These are phyloP conservation scores for Fagus crenata DNA, from an alignment of 306 rosid genomes.

Conservation along the genomic window DNA sequence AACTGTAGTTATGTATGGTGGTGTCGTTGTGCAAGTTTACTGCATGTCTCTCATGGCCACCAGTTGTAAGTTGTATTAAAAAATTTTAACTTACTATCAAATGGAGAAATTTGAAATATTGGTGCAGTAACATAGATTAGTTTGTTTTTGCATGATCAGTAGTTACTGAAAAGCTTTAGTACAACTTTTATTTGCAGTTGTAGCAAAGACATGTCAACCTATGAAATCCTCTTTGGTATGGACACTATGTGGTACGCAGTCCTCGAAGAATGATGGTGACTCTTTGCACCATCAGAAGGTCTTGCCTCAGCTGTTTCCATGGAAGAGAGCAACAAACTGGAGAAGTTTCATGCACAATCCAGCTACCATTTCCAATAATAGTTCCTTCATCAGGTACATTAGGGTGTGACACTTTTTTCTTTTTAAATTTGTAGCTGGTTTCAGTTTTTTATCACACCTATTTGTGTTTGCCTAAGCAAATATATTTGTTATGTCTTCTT, in stretches of 20 bases:
- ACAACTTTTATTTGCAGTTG: constrained; percentile 45
- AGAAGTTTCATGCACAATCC: constrained; percentile 48
- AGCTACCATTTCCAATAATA: constrained; percentile 47
- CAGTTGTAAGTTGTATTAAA: neutral
- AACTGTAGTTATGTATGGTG: constrained; percentile 7
- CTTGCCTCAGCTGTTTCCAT: constrained; percentile 71
- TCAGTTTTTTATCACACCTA: constrained; percentile 4
- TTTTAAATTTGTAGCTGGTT: constrained; percentile 1
- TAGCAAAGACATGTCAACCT: constrained; percentile 46
- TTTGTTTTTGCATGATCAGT: constrained; percentile 26
- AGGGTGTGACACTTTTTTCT: constrained; percentile 25
- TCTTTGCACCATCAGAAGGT: constrained; percentile 49
- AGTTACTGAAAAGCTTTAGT: constrained; percentile 11
- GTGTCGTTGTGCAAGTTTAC: constrained; percentile 12
- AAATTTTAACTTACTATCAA: constrained; percentile 14
- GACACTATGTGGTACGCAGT: constrained; percentile 58
- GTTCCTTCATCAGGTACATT: constrained; percentile 64
- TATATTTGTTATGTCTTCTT: constrained; percentile 22
- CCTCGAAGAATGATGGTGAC: constrained; percentile 39
- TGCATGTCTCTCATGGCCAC: constrained; percentile 20
- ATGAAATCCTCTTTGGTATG: constrained; percentile 80
- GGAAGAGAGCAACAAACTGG: constrained; percentile 77
- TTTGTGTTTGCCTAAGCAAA: constrained; percentile 26
- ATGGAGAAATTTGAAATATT: constrained; percentile 27
- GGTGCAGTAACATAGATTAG: constrained; percentile 14